Evolutionary conservation across 345 rosid genomes (phyloP), one percentile per base, ranked within the genome.

Genomic region (Geranium brycei): DNA sequence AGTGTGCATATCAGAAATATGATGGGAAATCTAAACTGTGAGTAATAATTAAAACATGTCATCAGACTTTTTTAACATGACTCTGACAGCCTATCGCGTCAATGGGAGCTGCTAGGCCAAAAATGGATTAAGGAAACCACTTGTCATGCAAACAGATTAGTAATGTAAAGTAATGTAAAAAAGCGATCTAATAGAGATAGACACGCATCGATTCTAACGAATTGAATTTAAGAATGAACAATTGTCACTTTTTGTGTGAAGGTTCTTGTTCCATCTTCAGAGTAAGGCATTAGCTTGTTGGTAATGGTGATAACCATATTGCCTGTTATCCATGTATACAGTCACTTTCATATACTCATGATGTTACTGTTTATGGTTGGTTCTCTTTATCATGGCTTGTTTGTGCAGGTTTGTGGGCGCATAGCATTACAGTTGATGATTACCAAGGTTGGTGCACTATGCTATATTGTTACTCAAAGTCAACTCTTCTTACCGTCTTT

Each of bases 361-460:
- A 5, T 31, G 4, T 41, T 31, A n/a, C 1, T 69, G 16, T 10
- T 58, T 35, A 51, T 59, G 32, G 38, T 41, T 56, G 60, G 64
- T 57, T 32, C 56, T 66, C 59, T 60, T 3, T n/a, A 57, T 64
- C 62, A 28, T 62, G 51, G 7, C 41, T 35, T 35, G 41, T 35
- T 63, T 35, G 64, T 77, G 75, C 81, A 93, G 99, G 95, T 72
- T 65, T 86, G 65, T 74, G 71, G 77, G 83, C 88, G 61, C 56
- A 66, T 62, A 81, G 87, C 70, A 70, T 88, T 7, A 85, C 91
- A 2, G 97, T 93, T 75, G 76, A 83, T 81, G 99, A 90, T 65
- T 93, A 88, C 75, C 99, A 93, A 86, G 97, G 99, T 93, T 51
- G 60, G 78, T 68, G 5, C 65, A 41, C 61, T 55, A 51, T 18